Conservation (phyloP, 1,284 basidiomycete genomes). For the Leccinum pachyderme region DNA sequence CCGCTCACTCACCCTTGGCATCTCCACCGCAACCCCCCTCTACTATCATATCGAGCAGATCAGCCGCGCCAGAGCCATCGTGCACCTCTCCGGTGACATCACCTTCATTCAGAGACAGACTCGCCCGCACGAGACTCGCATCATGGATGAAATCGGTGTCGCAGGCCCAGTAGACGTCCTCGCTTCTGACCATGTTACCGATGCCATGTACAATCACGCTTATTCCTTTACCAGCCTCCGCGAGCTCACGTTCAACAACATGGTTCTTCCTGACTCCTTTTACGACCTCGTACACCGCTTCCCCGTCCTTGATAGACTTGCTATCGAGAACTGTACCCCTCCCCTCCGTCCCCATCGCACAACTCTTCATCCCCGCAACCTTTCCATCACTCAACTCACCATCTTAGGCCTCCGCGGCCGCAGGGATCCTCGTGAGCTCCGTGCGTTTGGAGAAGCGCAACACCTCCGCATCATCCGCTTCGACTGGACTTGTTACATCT, state of each 20-base stretch:
- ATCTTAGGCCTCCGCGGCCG: constrained; percentile 28
- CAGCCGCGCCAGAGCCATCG: constrained; percentile 25
- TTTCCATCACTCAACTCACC: constrained; percentile 40
- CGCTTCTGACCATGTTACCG: constrained; percentile 28
- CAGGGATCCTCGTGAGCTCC: constrained; percentile 23
- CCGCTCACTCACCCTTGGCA: constrained; percentile 26
- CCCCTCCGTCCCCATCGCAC: constrained; percentile 19
- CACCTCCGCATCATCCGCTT: constrained; percentile 37
- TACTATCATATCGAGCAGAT: constrained; percentile 29
- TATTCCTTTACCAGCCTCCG: constrained; percentile 33
- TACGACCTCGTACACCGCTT: constrained; percentile 36
- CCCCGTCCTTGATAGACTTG: constrained; percentile 33
- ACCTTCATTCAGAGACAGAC: constrained; percentile 10
- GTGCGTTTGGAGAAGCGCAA: constrained; percentile 31
- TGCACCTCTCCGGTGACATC: constrained; percentile 18
- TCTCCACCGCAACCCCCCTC: constrained; percentile 23
- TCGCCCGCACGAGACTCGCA: constrained; percentile 25
- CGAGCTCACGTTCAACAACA: constrained; percentile 33
- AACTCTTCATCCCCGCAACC: constrained; percentile 27
- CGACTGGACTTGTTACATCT: constrained; percentile 40
- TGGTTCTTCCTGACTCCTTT: constrained; percentile 35
- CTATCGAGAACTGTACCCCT: constrained; percentile 37
- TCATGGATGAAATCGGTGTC: constrained; percentile 26
- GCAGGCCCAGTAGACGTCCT: constrained; percentile 25
- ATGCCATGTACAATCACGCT: constrained; percentile 31